phyloP scores from a whole-genome alignment of 1,284 basidiomycete genomes.

The Mycosarcoma maydis region DNA sequence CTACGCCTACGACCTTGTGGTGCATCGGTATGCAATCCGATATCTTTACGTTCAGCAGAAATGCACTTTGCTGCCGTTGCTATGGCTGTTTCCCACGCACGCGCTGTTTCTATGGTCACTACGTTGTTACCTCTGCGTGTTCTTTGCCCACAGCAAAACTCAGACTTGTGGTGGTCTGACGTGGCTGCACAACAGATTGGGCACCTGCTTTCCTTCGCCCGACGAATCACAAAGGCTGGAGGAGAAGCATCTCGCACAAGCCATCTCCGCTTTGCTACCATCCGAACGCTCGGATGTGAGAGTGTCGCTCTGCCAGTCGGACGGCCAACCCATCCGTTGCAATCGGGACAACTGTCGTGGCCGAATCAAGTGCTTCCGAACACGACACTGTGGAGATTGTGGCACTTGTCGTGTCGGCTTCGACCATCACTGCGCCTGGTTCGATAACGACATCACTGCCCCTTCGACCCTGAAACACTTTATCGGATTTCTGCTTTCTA shows the following conservation, averaged over 20 bases:
- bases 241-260: background rate
- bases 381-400: conserved; percentile 45
- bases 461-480: conserved; percentile 25
- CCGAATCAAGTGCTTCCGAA: conserved; percentile 20
- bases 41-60: conserved; percentile 13
- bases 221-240: background rate
- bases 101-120: conserved; percentile 24
- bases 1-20: conserved; percentile 31
- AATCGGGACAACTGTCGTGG: conserved; percentile 28
- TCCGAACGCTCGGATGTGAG: background rate
- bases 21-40: conserved; percentile 22
- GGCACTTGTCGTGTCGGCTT: conserved; percentile 34
- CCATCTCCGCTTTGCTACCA: background rate
- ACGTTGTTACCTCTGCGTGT: conserved; percentile 29
- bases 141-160: conserved; percentile 14
- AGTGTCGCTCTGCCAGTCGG: conserved; percentile 13
- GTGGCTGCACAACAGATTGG: conserved; percentile 9
- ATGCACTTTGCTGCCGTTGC: background rate
- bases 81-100: conserved; percentile 26
- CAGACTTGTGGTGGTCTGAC: background rate
- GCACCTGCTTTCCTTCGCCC: conserved; percentile 5
- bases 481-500: conserved; percentile 15
- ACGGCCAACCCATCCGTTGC: conserved; percentile 30
- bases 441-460: conserved; percentile 42
- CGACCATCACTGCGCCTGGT: conserved; percentile 53